Conservation (phyloP, 192 early-diverging fungal genomes). For the Coemansia sp. region DNA sequence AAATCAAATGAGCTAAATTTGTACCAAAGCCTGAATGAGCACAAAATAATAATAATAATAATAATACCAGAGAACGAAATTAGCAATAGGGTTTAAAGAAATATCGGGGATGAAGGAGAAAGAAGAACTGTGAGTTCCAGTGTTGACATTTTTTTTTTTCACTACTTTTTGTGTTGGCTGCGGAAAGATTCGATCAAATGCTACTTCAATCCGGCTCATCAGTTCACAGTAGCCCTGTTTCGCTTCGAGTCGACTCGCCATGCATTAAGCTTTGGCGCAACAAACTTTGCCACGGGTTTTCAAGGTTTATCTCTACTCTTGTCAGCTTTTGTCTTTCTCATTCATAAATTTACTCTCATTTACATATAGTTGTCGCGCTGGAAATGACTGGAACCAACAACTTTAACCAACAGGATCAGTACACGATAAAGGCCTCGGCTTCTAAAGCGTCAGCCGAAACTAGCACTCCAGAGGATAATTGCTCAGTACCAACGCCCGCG, state of each 20-base stretch:
- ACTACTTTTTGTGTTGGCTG: background rate
- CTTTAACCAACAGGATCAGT: background rate
- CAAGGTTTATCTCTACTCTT: background rate
- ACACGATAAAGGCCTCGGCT: constrained; percentile 2
- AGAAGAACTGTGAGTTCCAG: background rate
- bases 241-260: constrained; percentile 4
- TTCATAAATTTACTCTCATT: background rate
- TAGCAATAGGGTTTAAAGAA: background rate
- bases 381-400: background rate
- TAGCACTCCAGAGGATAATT: background rate
- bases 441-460: background rate
- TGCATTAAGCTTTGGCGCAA: background rate
- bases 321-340: background rate
- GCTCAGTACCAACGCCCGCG: background rate
- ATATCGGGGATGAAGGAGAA: background rate
- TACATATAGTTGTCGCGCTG: background rate
- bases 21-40: background rate
- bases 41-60: background rate
- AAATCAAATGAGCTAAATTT: background rate
- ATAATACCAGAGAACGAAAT: background rate
- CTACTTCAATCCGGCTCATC: background rate
- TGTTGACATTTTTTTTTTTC: background rate
- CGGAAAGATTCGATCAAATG: background rate
- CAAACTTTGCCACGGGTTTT: background rate
- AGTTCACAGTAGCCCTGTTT: background rate